Evolutionary conservation across 2,329 filamentous ascomycete genomes (phyloP), one percentile per base, ranked within the genome.

Genomic region (Ophiostoma quercus): DNA sequence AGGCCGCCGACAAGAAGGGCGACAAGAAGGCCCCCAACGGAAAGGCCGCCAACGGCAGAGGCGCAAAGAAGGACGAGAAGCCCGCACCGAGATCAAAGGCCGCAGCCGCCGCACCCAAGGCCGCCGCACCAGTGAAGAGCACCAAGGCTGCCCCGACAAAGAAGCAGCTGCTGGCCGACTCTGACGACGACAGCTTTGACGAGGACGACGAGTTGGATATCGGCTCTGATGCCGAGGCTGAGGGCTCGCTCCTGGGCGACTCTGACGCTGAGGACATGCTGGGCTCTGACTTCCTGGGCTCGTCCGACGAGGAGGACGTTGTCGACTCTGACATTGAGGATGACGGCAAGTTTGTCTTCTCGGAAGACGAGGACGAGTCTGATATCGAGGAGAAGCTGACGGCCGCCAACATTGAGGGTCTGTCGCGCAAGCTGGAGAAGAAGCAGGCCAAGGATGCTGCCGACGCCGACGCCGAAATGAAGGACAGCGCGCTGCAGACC

Each of bases 371-470:
- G 73, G 94, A 98, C 73, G 90, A 93, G 68, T 94, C 91, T 0
- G 92, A 96, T 75, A 90, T 88, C 5, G 92, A 97, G 80, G 94
- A 97, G 80, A 90, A 89, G 78, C 85, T 99, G 74, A 99, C 92
- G 68, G 94, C 94, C 1, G 95, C 95, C 73, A 99, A 99, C 79
- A 98, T 99, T 73, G 95, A 90, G 75, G 95, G 95, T 71, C 82
- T 99, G 70, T 94, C 94, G 69, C 85, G 88, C 75, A 94, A 93
- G 79, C 81, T 99, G 70, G 94, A 99, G 78, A 83, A 87, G 76
- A 84, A 95, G 77, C 83, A 86, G 76, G 90, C 91, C 63, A 85
- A 90, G 71, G 92, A 97, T 73, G 92, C 90, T 22, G 92, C 89
- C 32, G 92, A 94, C 72, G 92, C 92, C 32, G 88, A 94, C 75